A percentile compares a stretch with the other conserved stretches of the same genome.
These are phyloP conservation scores for Boletus vermiculosoides DNA, from an alignment of 768 basidiomycete species.

Conservation along the genomic window DNA sequence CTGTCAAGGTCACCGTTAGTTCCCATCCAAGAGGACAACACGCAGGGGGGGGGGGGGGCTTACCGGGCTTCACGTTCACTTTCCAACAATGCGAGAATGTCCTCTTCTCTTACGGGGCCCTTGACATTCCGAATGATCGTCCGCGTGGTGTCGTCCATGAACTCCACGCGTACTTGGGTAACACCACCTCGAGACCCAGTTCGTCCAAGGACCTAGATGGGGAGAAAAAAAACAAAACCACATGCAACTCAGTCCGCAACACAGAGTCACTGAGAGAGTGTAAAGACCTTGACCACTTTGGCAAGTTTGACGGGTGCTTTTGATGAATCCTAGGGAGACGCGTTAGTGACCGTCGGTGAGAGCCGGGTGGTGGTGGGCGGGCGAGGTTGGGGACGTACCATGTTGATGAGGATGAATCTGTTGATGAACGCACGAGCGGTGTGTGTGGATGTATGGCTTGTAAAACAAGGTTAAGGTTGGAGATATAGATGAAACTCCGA, in stretches of 20 bases:
- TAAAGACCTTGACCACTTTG: constrained; percentile 87
- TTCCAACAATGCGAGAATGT: constrained; percentile 95
- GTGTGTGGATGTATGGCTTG: constrained; percentile 14
- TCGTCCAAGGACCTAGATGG: constrained; percentile 84
- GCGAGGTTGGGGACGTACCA: constrained; percentile 18
- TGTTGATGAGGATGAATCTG: constrained; percentile 12
- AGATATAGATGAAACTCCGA: constrained; percentile 11
- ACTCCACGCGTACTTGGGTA: constrained; percentile 98
- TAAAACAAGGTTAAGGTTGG: constrained; percentile 27
- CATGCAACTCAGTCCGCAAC: too few relatives aligned
- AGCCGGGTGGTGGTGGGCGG: neutral
- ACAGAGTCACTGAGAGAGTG: neutral
- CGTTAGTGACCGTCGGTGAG: neutral
- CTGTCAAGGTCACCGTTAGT: constrained; percentile 27
- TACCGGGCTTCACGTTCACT: constrained; percentile 88
- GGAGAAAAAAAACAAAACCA: too few relatives aligned
- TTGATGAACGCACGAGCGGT: neutral
- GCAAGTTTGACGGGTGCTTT: constrained; percentile 96
- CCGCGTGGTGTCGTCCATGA: constrained; percentile 95
- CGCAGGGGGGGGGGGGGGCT: too few relatives aligned
- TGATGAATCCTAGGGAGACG: constrained; percentile 61
- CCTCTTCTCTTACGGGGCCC: constrained; percentile 93
- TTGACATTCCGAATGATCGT: constrained; percentile 99
- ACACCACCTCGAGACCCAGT: constrained; percentile 99
- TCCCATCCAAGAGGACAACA: too few relatives aligned